Conservation (phyloP, 495 filamentous ascomycete genomes). For the Rusavskia elegans region DNA sequence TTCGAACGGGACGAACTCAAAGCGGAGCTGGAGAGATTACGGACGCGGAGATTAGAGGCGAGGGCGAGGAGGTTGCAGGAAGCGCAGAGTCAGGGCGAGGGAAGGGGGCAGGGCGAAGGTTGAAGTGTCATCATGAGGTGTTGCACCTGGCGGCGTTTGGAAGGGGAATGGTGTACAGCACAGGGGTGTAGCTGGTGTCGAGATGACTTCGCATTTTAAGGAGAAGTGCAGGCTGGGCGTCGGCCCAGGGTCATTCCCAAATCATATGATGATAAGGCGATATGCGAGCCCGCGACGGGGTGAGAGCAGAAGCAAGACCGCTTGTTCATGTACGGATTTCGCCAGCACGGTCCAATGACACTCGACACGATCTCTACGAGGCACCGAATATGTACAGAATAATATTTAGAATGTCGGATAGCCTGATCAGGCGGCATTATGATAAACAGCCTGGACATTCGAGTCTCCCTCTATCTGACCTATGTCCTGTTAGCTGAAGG, state of each 20-base stretch:
- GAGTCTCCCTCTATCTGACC: slow-evolving; percentile 36
- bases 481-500: not conserved
- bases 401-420: not conserved
- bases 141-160: not conserved
- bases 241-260: too few relatives aligned
- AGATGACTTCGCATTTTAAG: too few relatives aligned
- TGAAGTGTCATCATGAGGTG: not conserved
- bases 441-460: slow-evolving; percentile 32
- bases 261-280: too few relatives aligned
- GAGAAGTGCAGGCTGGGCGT: too few relatives aligned
- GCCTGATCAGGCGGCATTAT: not conserved
- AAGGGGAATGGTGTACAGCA: too few relatives aligned
- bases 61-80: slow-evolving; percentile 40
- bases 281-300: too few relatives aligned
- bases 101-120: slow-evolving; percentile 4
- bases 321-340: too few relatives aligned
- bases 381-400: not conserved
- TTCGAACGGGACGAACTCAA: slow-evolving; percentile 77
- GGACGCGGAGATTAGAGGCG: slow-evolving; percentile 38
- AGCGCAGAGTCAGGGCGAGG: slow-evolving; percentile 21
- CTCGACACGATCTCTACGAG: too few relatives aligned
- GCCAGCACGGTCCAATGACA: too few relatives aligned
- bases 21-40: slow-evolving; percentile 58
- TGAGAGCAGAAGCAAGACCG: too few relatives aligned
- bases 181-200: too few relatives aligned